Evolutionary conservation across 106 monocot species (phyloP).

Genomic region (Platanthera guangdongensis): DNA sequence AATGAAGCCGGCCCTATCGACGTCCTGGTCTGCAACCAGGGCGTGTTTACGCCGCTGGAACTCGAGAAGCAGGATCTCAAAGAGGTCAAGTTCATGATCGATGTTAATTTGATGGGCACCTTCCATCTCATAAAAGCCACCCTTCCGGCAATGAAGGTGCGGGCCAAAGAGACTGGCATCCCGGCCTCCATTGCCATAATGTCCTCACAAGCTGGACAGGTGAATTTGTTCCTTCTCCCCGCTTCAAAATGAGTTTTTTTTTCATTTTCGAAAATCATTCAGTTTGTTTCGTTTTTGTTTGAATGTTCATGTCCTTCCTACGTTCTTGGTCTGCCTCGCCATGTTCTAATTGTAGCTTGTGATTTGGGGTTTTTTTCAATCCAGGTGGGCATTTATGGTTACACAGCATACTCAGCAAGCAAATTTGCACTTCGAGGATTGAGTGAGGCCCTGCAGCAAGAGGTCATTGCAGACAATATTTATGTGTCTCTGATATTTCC

Average conservation of each 20-base stretch:
- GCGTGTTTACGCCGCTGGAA: conserved; percentile 50
- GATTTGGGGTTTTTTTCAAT: background rate
- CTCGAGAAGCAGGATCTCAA: conserved; percentile 50
- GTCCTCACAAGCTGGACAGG: conserved; percentile 84
- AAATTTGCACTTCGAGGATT: conserved; percentile 81
- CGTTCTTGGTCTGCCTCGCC: too few species aligned
- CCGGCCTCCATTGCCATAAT: conserved; percentile 65
- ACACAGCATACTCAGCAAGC: conserved; percentile 74
- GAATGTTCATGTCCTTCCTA: background rate
- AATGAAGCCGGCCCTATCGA: conserved; percentile 58
- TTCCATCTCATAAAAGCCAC: conserved; percentile 71
- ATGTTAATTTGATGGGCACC: conserved; percentile 75
- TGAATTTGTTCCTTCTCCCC: conserved; percentile 5
- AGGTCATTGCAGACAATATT: conserved; percentile 67
- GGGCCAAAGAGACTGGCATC: conserved; percentile 19
- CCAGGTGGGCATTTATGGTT: background rate
- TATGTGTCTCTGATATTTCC: conserved; percentile 69
- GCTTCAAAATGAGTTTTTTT: too few species aligned
- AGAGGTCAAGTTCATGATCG: conserved; percentile 64
- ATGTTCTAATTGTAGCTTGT: too few species aligned
- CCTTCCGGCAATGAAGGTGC: conserved; percentile 57
- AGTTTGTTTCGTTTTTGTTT: background rate
- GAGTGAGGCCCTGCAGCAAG: conserved; percentile 68
- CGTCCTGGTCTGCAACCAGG: conserved; percentile 63
- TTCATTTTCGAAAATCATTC: too few species aligned